phyloP scores from a whole-genome alignment of 257 asterid genomes.

The Cruciata laevipes region DNA sequence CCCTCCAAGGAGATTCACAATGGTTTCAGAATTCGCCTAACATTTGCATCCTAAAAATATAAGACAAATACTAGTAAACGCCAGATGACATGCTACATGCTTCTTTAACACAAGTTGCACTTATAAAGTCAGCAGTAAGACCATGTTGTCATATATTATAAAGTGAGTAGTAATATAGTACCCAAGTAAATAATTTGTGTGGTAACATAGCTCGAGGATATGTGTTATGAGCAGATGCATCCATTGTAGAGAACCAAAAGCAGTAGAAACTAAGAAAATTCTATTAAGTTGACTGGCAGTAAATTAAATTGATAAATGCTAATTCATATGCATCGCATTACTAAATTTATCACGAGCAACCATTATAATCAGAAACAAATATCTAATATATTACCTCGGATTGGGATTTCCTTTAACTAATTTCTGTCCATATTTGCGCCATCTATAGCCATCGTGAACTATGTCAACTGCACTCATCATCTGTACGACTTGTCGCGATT shows the following conservation, averaged over 20 bases:
- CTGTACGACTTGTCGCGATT: slow-evolving; percentile 61
- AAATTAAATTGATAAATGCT: not conserved
- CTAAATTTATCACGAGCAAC: not conserved
- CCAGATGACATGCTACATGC: not conserved
- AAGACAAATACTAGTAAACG: not conserved
- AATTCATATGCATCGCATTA: not conserved
- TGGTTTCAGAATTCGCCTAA: not conserved
- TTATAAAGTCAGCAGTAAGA: not conserved
- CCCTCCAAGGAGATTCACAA: not conserved
- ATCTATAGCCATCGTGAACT: slow-evolving; percentile 81
- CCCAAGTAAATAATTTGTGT: not conserved
- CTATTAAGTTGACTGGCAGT: not conserved
- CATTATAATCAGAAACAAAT: not conserved
- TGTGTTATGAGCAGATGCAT: not conserved
- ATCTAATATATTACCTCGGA: slow-evolving; percentile 55
- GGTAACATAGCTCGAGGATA: not conserved
- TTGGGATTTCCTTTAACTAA: slow-evolving; percentile 89
- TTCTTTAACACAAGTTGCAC: not conserved
- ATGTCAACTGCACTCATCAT: slow-evolving; percentile 71
- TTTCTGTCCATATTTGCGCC: slow-evolving; percentile 98
- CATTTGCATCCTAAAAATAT: not conserved
- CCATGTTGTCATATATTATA: not conserved
- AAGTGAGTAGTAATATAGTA: not conserved
- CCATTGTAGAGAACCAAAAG: not conserved
- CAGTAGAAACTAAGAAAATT: not conserved